Percentiles rank a stretch among this genome's conserved stretches.
Evolutionary conservation across 768 basidiomycete genomes (phyloP).

Genomic region (Russula ochroleuca): DNA sequence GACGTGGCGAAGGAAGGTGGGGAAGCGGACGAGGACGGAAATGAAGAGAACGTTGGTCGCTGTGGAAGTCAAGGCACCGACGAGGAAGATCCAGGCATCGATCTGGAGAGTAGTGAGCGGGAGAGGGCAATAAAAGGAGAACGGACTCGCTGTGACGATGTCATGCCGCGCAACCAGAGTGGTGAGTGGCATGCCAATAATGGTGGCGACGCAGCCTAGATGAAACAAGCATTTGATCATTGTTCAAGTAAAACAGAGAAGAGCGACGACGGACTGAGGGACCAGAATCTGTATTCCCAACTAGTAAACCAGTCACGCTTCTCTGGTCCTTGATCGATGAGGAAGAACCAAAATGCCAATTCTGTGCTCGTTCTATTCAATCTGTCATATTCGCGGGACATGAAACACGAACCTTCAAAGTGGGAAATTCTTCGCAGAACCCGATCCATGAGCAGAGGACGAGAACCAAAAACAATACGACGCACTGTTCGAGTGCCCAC

Average conservation of each 20-base stretch:
- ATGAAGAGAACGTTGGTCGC: constrained; percentile 66
- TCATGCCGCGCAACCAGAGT: constrained; percentile 55
- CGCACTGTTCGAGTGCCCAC: constrained; percentile 78
- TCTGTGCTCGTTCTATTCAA: constrained; percentile 40
- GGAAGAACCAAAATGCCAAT: constrained; percentile 78
- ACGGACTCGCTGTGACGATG: constrained; percentile 49
- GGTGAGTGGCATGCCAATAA: constrained; percentile 70
- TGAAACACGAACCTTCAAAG: constrained; percentile 56
- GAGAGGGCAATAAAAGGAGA: background rate
- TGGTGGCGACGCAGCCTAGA: constrained; percentile 57
- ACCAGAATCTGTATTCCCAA: constrained; percentile 75
- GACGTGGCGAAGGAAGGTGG: constrained; percentile 63
- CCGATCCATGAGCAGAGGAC: background rate
- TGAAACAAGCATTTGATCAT: background rate
- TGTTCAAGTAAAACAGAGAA: background rate
- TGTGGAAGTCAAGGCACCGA: constrained; percentile 62
- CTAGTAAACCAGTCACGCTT: constrained; percentile 76
- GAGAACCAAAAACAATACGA: constrained; percentile 18
- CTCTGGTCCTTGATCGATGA: constrained; percentile 69
- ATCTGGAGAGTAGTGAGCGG: constrained; percentile 41
- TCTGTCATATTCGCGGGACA: background rate
- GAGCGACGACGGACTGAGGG: constrained; percentile 45
- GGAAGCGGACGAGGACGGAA: constrained; percentile 67
- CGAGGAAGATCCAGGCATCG: constrained; percentile 70
- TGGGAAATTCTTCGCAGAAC: constrained; percentile 57